Base-by-base conservation (phyloP, 768 basidiomycete genomes). In the Galerina marginata region DNA sequence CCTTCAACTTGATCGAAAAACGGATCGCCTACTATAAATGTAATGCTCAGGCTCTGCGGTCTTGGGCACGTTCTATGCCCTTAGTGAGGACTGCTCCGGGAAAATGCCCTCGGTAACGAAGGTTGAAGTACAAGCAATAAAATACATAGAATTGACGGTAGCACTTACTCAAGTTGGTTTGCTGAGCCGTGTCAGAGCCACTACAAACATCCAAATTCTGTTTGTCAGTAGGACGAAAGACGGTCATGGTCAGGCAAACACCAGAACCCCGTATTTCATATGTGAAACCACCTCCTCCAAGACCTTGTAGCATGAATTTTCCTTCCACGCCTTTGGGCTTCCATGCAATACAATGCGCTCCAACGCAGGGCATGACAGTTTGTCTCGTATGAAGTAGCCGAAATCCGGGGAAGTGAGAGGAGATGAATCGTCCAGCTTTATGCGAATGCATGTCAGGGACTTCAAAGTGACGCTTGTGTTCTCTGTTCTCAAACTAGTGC, bases 321-420 rank as follows among this genome's bases (percentile, higher is more conserved):
- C 59, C 15, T 47, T 54, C 52, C 59, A 60, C 14, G 16, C 11
- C 7, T 46, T 38, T 2, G n/a, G 14, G 12, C n/a, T 48, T 1
- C 59, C 59, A 48, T 49, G 26, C 20, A 60, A 46, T 4, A 54
- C 37, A 33, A 60, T 54, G 4, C 52, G 25, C 40, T 60, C 59
- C 53, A 60, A 49, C 1, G 44, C 33, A 33, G 59, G 59, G 20
- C 43, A 55, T 16, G n/a, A 9, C n/a, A 55, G 26, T n/a, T 11
- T 44, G 20, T 45, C 33, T 2, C 44, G 25, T 2, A 55, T 55
- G 16, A 55, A 55, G 39, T 45, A 45, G 4, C n/a, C 43, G 4
- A 60, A 54, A 29, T 49, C 20, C 1, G 38, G 15, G 38, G 52
- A 26, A 16, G 37, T 20, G 11, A 54, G 12, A 9, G 33, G 36